Evolutionary conservation across 495 filamentous ascomycete genomes (phyloP), one percentile per base, ranked within the genome.

Genomic region (Hypomontagnella submonticulosa): DNA sequence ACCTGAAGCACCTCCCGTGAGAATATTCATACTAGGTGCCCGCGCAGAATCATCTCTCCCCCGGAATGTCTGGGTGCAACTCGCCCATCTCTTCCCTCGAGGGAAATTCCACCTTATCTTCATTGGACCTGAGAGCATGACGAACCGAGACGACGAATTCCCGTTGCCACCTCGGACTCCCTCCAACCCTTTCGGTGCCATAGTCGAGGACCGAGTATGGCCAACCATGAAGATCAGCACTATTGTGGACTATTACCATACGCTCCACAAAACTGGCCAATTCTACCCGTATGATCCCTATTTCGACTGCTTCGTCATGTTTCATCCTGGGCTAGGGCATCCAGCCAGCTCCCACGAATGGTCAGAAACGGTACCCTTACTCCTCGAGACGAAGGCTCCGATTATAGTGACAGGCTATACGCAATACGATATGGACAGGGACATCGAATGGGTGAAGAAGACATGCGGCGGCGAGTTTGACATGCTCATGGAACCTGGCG

Each of bases 161-260:
- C 95, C 95, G 0, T 83, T 98, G 12, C 95, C 95, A 3, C 86
- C 90, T 48, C 88, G 92, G 40, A 95, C 90, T 0, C 83, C 91
- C 2, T 74, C 76, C 2, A 99, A 99, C 68, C 95, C 96, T 0
- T 99, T 93, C 68, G 96, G 96, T 10, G 92, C 90, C 7, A 83
- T 98, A 18, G 88, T 97, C 6, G 96, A 99, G 77, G 92, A 93
- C 73, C 83, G 94, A 13, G 82, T 98, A 1, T 89, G 88, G 67
- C 85, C 88, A 15, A 86, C 87, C 54, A 87, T 97, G 87, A 98
- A 98, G 80, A 96, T 99, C 65, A 92, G 87, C 70, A 99, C 95
- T 0, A 97, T 92, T 69, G 93, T 97, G 19, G 96, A 99, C 60
- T 97, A 99, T 77, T 99, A 93, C 81, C 93, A 99, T 75, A 97